phyloP scores from a whole-genome alignment of 2,329 filamentous ascomycete species.

The Penicillium griseofulvum region DNA sequence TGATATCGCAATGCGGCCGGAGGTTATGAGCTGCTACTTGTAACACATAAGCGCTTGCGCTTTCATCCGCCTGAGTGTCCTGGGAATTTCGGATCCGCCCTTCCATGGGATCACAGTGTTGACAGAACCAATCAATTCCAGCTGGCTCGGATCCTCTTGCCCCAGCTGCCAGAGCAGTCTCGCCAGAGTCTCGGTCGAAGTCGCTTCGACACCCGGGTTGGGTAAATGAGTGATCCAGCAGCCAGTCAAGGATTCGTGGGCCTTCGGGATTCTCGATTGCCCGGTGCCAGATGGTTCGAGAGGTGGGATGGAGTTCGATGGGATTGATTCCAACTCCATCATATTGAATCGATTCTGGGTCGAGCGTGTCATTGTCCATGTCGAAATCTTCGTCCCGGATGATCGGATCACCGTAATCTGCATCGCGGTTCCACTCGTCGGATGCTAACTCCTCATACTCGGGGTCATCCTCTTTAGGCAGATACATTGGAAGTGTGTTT shows the following conservation, averaged over 20 bases:
- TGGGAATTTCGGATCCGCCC: not conserved
- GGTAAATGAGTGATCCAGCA: not conserved
- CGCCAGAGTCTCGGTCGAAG: not conserved
- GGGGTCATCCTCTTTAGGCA: not conserved
- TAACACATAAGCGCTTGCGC: not conserved
- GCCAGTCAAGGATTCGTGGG: not conserved
- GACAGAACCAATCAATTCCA: slow-evolving; percentile 1
- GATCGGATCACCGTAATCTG: not conserved
- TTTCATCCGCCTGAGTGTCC: not conserved
- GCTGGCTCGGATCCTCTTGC: not conserved
- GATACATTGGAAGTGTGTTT: not conserved
- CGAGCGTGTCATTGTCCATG: not conserved
- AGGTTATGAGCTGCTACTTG: not conserved
- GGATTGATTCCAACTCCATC: not conserved
- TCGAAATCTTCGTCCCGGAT: not conserved
- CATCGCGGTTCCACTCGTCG: not conserved
- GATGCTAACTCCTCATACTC: not conserved
- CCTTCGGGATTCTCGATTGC: slow-evolving; percentile 3
- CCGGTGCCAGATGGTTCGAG: slow-evolving; percentile 3
- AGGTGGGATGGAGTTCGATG: not conserved
- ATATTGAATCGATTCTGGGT: not conserved
- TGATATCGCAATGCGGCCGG: not conserved
- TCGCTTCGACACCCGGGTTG: not conserved
- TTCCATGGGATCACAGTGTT: slow-evolving; percentile 1
- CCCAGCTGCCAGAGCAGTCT: not conserved